phyloP scores from a whole-genome alignment of 441 rosid genomes.

The Croton setiger region DNA sequence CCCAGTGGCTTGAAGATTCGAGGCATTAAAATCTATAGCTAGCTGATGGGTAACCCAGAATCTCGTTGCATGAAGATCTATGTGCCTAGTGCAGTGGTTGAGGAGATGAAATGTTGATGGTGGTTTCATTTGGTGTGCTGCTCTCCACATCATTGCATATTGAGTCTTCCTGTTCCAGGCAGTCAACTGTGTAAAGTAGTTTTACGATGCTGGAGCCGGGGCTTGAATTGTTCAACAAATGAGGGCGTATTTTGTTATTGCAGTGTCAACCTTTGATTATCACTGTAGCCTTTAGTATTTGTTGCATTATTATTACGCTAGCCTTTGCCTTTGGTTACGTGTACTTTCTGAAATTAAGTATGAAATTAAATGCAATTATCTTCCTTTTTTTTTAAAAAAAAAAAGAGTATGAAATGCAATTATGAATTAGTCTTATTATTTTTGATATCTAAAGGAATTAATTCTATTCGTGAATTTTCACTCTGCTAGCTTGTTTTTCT shows the following conservation, averaged over 20 bases:
- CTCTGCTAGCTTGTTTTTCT: too few relatives aligned
- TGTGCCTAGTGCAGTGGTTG: not conserved
- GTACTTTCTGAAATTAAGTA: too few relatives aligned
- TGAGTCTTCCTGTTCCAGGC: not conserved
- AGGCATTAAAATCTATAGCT: slow-evolving; percentile 1
- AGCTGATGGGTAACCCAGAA: not conserved
- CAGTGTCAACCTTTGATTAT: not conserved
- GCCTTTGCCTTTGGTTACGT: too few relatives aligned
- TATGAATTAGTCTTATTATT: too few relatives aligned
- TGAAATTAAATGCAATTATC: too few relatives aligned
- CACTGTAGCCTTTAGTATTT: not conserved
- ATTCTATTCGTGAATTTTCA: too few relatives aligned
- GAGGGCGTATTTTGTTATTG: too few relatives aligned
- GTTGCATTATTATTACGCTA: too few relatives aligned
- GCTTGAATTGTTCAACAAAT: not conserved
- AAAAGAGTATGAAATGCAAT: too few relatives aligned
- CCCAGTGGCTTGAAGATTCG: not conserved
- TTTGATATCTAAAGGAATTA: too few relatives aligned
- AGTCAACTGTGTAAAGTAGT: not conserved
- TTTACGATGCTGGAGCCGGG: not conserved
- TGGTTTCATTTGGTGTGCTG: not conserved
- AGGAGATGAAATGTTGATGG: not conserved
- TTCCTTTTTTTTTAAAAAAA: too few relatives aligned
- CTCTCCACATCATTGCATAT: not conserved
- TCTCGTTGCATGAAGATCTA: not conserved